These are phyloP conservation scores for Nasturtium officinale DNA, from an alignment of 345 rosid species.

Conservation along the genomic window DNA sequence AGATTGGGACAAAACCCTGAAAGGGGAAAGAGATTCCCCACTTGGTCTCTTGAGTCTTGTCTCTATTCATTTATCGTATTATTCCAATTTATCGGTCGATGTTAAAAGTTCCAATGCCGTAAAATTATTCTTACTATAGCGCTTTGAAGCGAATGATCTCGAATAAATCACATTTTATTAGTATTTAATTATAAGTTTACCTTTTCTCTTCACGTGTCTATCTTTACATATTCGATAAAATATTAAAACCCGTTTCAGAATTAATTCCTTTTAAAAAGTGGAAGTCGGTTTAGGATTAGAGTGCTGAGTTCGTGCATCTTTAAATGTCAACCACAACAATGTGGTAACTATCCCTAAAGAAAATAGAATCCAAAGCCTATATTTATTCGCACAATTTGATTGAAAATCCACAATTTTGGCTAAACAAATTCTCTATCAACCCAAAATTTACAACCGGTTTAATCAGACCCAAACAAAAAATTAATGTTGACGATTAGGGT, in stretches of 20 bases:
- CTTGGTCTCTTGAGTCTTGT: constrained; percentile 36
- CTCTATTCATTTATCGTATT: constrained; percentile 22
- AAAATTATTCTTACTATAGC: constrained; percentile 16
- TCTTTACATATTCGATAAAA: constrained; percentile 28
- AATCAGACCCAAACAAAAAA: background rate
- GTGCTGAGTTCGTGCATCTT: constrained; percentile 37
- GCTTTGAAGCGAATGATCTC: constrained; percentile 29
- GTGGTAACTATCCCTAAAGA: background rate
- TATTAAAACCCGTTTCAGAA: constrained; percentile 17
- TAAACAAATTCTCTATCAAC: constrained; percentile 19
- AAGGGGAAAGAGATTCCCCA: constrained; percentile 40
- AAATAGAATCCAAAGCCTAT: constrained; percentile 26
- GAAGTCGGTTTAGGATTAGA: constrained; percentile 31
- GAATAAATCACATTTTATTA: constrained; percentile 16
- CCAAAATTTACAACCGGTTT: constrained; percentile 28
- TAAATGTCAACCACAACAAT: constrained; percentile 33
- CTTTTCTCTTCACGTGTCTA: constrained; percentile 31
- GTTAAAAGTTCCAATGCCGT: constrained; percentile 29
- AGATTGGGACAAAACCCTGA: constrained; percentile 32
- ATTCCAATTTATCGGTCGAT: constrained; percentile 34
- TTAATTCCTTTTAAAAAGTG: constrained; percentile 17
- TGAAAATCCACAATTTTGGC: constrained; percentile 9
- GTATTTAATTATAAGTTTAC: background rate
- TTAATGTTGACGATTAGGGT: background rate
- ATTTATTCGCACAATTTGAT: constrained; percentile 25